Percentiles rank a stretch among this genome's conserved stretches.
Conservation (phyloP, 345 rosid species). For the Cochlearia excelsa region DNA sequence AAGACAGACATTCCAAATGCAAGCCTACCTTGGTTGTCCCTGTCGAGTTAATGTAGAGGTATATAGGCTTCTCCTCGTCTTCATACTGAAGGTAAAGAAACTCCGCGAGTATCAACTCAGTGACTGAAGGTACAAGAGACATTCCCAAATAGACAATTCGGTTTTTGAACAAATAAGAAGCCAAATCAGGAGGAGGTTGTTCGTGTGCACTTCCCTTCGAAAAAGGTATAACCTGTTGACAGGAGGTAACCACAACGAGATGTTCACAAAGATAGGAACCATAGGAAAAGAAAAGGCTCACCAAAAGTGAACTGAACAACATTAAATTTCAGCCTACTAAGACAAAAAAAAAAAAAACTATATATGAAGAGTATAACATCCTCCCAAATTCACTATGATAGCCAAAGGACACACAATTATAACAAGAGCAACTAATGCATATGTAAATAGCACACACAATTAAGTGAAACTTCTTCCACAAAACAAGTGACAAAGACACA, state of each 20-base stretch:
- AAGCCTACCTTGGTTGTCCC: slow-evolving; percentile 79
- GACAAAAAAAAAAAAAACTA: too few species aligned
- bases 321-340: too few species aligned
- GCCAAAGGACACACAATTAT: too few species aligned
- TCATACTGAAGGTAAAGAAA: slow-evolving; percentile 90
- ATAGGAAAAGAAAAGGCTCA: slow-evolving; percentile 1
- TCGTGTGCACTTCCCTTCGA: slow-evolving; percentile 68
- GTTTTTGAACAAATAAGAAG: slow-evolving; percentile 74
- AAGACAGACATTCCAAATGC: slow-evolving; percentile 6
- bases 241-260: background rate
- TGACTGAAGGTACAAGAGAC: slow-evolving; percentile 90
- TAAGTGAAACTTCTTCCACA: too few species aligned
- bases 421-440: too few species aligned
- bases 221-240: slow-evolving; percentile 76
- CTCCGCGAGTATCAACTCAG: slow-evolving; percentile 76
- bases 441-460: too few species aligned
- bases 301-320: slow-evolving; percentile 9
- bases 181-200: slow-evolving; percentile 93
- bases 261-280: background rate
- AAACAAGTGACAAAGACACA: too few species aligned
- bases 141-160: slow-evolving; percentile 92
- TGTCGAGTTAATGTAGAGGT: slow-evolving; percentile 87
- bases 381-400: too few species aligned
- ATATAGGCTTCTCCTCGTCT: slow-evolving; percentile 79
- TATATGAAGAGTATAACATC: too few species aligned